Conservation (phyloP, 495 filamentous ascomycete species). For the Cenococcum geophilum region DNA sequence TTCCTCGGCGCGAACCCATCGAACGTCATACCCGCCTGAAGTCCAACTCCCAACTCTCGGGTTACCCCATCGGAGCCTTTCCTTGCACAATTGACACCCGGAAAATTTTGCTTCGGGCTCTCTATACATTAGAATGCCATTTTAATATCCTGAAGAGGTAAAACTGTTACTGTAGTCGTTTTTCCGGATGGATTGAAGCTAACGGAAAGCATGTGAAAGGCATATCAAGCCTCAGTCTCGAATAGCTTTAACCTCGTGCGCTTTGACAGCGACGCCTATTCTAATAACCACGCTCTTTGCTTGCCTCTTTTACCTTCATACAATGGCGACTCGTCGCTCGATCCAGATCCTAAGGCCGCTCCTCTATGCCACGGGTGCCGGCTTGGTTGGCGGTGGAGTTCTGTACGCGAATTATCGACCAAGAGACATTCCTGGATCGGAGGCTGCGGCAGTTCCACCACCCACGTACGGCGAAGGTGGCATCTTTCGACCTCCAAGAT, state of each 20-base stretch:
- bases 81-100: neutral
- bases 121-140: neutral
- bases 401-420: conserved; percentile 78
- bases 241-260: neutral
- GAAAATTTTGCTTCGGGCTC: conserved; percentile 1
- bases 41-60: neutral
- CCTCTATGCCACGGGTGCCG: conserved; percentile 56
- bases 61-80: neutral
- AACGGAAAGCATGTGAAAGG: conserved; percentile 6
- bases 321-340: conserved; percentile 56
- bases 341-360: conserved; percentile 53
- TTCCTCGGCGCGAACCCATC: conserved; percentile 2
- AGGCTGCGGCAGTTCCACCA: conserved; percentile 72
- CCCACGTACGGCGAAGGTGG: conserved; percentile 74
- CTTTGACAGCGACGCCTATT: neutral
- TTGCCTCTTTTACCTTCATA: conserved; percentile 5
- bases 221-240: neutral
- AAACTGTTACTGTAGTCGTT: neutral
- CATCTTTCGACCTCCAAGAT: conserved; percentile 70
- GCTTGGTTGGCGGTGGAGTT: conserved; percentile 53
- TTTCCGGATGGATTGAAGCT: neutral
- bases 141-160: neutral
- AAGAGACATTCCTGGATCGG: conserved; percentile 76
- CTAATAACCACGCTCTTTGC: conserved; percentile 3
- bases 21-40: neutral